Evolutionary conservation across 805 yeast genomes (phyloP), one percentile per base, ranked within the genome.

Genomic region (Isabelozyma rhagii): DNA sequence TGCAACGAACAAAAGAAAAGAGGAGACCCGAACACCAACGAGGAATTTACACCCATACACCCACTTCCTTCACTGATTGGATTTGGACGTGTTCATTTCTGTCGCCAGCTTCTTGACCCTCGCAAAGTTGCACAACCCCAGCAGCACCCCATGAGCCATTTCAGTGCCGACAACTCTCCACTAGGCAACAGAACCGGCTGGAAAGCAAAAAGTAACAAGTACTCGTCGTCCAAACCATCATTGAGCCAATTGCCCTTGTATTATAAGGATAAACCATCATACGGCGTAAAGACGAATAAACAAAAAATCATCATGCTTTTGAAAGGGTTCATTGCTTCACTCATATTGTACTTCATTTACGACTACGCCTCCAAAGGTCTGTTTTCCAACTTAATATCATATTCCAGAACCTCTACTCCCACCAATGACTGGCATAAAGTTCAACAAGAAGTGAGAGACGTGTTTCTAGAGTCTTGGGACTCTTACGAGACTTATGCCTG

Each of bases 401-500:
- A 54, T 47, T 57, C 51, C 44, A 28, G n/a, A 25, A 14, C 52
- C 14, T 11, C 41, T 5, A 8, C 34, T 17, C 10, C 46, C 7
- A 15, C n/a, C 3, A 31, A 42, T 13, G 46, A 57, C 39, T 84
- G 89, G 89, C 51, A 59, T 2, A 55, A 55, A 3, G 77, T 82
- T 49, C 83, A 82, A 56, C 66, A 70, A 11, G 79, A 79, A 55
- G 92, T 91, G 29, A 83, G 77, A 57, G 62, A 72, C n/a, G 89
- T 82, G 4, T 88, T 92, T 59, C 71, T 82, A 48, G 84, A 84
- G 41, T 80, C 92, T 6, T 92, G 97, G 96, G 72, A 72, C 27
- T 86, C 85, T 47, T 92, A 92, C 61, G 82, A 81, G 46, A 68
- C 74, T 27, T 75, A 87, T 60, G 97, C 87, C 0, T 89, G 96